Evolutionary conservation across 352 stramenopile genomes (phyloP).

Genomic region (Blastocystis sp.): DNA sequence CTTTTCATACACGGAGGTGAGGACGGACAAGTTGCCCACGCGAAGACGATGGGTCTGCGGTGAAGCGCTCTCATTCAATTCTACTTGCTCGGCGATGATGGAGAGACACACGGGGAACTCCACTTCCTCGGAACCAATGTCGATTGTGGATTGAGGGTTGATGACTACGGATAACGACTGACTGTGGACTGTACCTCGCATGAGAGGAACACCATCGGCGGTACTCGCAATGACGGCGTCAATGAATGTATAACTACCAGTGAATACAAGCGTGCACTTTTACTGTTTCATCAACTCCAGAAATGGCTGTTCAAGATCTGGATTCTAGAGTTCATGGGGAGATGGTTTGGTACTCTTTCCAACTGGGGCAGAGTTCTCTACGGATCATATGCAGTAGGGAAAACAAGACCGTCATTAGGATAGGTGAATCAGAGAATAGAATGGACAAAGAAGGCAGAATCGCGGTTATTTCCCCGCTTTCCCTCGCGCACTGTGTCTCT

Average conservation of each 20-base stretch:
- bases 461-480: no score
- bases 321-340: conserved; percentile 4
- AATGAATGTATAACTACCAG: conserved; percentile 41
- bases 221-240: conserved; percentile 50
- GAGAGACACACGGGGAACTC: conserved; percentile 48
- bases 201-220: conserved; percentile 44
- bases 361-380: conserved; percentile 44
- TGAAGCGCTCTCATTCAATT: neutral
- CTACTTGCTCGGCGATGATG: conserved; percentile 37
- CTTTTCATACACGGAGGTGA: conserved; percentile 43
- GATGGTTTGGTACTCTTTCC: neutral
- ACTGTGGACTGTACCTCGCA: neutral
- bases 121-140: conserved; percentile 57
- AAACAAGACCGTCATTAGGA: neutral
- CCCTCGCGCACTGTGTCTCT: no score
- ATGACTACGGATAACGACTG: conserved; percentile 6
- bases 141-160: conserved; percentile 25
- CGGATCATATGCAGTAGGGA: neutral
- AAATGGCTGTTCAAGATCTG: conserved; percentile 50
- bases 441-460: no score
- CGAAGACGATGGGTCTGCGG: conserved; percentile 11
- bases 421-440: no score
- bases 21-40: conserved; percentile 31
- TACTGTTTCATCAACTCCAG: conserved; percentile 32
- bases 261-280: neutral